phyloP scores from a whole-genome alignment of 2,329 filamentous ascomycete species.

The Fusarium armeniacum region DNA sequence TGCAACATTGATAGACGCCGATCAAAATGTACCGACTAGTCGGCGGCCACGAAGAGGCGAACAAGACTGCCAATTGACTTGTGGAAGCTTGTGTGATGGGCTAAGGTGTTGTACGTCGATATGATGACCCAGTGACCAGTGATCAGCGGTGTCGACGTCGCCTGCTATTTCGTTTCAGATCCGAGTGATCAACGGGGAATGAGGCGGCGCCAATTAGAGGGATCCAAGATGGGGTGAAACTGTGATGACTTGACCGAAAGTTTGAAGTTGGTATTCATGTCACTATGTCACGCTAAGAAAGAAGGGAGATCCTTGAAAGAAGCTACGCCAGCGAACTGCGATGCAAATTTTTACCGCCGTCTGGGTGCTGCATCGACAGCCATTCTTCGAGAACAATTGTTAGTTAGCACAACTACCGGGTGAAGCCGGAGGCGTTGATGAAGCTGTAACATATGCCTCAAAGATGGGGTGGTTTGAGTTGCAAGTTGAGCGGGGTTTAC shows the following conservation, averaged over 20 bases:
- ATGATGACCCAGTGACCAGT: conserved; percentile 29
- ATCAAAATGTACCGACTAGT: conserved; percentile 19
- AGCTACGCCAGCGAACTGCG: conserved; percentile 11
- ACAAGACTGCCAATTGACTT: conserved; percentile 64
- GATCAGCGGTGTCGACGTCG: conserved; percentile 36
- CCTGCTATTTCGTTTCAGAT: conserved; percentile 3
- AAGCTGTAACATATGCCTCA: conserved; percentile 27
- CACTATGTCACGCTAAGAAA: conserved; percentile 27
- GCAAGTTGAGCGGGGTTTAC: conserved; percentile 8
- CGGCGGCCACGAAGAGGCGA: conserved; percentile 39
- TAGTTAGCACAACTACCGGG: conserved; percentile 7
- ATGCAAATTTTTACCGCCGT: conserved; percentile 15
- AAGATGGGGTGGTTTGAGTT: conserved; percentile 6
- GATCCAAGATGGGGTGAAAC: conserved; percentile 30
- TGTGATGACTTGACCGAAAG: conserved; percentile 20
- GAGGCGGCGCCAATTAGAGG: conserved; percentile 29
- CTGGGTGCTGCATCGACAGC: conserved; percentile 16
- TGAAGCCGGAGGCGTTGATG: conserved; percentile 15
- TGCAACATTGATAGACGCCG: conserved; percentile 26
- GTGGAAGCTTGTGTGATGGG: conserved; percentile 64
- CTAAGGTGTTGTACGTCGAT: conserved; percentile 63
- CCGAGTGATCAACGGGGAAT: conserved; percentile 9
- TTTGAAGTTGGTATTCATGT: conserved; percentile 19
- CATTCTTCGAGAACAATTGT: conserved; percentile 3
- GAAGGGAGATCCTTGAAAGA: conserved; percentile 37